Evolutionary conservation across 768 basidiomycete species (phyloP).

Genomic region (Hydnomerulius pinastri): DNA sequence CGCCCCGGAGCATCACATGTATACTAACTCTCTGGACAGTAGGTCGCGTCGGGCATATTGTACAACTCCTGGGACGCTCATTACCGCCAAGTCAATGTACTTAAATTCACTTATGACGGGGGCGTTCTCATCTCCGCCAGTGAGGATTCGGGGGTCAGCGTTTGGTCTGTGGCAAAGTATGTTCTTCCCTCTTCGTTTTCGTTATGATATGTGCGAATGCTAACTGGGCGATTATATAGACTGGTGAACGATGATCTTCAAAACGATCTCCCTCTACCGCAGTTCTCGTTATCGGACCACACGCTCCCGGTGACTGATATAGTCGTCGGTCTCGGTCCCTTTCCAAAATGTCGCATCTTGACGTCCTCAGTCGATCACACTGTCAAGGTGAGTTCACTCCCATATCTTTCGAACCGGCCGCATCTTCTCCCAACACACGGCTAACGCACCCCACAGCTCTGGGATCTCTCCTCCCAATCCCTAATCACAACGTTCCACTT

Average conservation of each 20-base stretch:
- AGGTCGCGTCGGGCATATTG: conserved; percentile 93
- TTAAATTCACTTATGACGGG: conserved; percentile 84
- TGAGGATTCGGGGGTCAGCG: conserved; percentile 85
- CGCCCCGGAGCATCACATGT: conserved; percentile 7
- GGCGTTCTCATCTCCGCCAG: conserved; percentile 81
- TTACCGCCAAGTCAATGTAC: conserved; percentile 83
- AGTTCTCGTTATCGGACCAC: conserved; percentile 84
- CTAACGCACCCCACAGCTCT: too few relatives aligned
- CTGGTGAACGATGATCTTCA: conserved; percentile 75
- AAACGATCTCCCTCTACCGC: conserved; percentile 74
- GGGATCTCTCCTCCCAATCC: conserved; percentile 74
- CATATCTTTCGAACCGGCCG: too few relatives aligned
- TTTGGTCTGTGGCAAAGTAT: conserved; percentile 93
- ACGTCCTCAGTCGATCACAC: conserved; percentile 88
- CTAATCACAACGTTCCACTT: conserved; percentile 89
- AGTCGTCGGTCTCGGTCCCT: conserved; percentile 74
- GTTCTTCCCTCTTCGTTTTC: conserved; percentile 33
- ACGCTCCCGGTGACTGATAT: conserved; percentile 88
- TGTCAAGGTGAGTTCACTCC: conserved; percentile 69
- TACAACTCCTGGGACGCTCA: conserved; percentile 94
- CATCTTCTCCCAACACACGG: conserved; percentile 11
- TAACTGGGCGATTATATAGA: conserved; percentile 42
- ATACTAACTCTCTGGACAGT: conserved; percentile 28
- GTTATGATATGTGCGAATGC: conserved; percentile 6
- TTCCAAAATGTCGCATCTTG: conserved; percentile 74